Percentiles rank a stretch among this genome's conserved stretches.
Conservation (phyloP, 1,139 yeast genomes). For the Diutina scorzettiae region DNA sequence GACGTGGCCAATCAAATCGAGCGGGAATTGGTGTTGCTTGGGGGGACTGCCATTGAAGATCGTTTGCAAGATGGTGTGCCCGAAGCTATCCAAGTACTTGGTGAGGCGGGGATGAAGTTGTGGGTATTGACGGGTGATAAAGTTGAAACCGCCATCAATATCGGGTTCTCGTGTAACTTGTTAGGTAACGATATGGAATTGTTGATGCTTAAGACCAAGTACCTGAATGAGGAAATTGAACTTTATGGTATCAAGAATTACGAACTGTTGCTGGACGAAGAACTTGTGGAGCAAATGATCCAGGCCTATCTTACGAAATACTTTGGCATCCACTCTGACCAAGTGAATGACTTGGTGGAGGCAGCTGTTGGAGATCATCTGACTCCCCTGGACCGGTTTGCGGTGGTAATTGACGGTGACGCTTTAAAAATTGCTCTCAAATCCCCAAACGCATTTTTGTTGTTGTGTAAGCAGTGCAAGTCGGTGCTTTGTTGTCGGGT, state of each 20-base stretch:
- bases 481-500: conserved; percentile 95
- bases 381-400: conserved; percentile 68
- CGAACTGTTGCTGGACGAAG: conserved; percentile 6
- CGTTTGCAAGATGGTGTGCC: conserved; percentile 95
- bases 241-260: not conserved
- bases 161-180: conserved; percentile 91
- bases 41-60: conserved; percentile 98
- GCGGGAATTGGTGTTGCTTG: conserved; percentile 55
- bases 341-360: conserved; percentile 33
- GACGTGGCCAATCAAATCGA: conserved; percentile 56
- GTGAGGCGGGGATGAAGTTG: conserved; percentile 84
- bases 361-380: conserved; percentile 59
- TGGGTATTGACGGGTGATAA: conserved; percentile 98
- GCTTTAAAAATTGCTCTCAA: conserved; percentile 27
- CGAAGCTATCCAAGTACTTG: conserved; percentile 73
- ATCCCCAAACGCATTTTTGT: conserved; percentile 47
- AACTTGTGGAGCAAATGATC: conserved; percentile 9
- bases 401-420: conserved; percentile 87
- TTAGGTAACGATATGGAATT: conserved; percentile 81
- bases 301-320: conserved; percentile 8
- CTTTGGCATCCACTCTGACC: conserved; percentile 25
- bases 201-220: conserved; percentile 36
- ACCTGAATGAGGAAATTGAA: conserved; percentile 11
- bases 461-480: conserved; percentile 85
- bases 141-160: conserved; percentile 95